Evolutionary conservation across 139 green algal genomes (phyloP).

Genomic region (Nannochloris sp.): DNA sequence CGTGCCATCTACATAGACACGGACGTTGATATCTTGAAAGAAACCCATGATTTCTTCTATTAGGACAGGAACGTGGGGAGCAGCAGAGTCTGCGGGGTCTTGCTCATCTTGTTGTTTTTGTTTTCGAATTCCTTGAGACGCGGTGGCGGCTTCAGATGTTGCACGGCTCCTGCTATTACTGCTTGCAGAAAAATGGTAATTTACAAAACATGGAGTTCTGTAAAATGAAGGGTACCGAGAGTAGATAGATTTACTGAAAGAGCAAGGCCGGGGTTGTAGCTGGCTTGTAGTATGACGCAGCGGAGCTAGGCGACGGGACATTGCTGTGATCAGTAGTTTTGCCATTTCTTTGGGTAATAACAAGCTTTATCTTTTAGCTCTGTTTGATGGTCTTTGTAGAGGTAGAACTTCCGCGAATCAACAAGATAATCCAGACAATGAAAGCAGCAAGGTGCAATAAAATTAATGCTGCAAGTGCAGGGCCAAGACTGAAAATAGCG

Average conservation of each 20-base stretch:
- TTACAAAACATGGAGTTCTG: too few species aligned
- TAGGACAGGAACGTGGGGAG: constrained; percentile 48
- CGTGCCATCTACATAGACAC: constrained; percentile 78
- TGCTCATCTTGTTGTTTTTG: too few species aligned
- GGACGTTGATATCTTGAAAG: constrained; percentile 33
- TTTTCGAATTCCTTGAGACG: too few species aligned
- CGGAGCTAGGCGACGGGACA: background rate
- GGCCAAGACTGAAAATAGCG: background rate
- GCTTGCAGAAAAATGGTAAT: too few species aligned
- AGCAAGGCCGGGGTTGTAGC: background rate
- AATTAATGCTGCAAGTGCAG: constrained; percentile 13
- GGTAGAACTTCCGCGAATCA: constrained; percentile 6
- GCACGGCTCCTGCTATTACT: too few species aligned
- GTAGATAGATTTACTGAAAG: background rate
- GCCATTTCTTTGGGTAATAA: background rate
- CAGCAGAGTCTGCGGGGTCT: too few species aligned
- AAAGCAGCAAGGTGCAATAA: constrained; percentile 19
- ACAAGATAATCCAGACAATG: constrained; percentile 17
- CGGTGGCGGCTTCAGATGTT: too few species aligned
- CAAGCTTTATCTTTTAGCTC: too few species aligned
- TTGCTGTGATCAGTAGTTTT: background rate
- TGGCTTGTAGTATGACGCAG: too few species aligned
- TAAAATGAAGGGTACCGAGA: background rate
- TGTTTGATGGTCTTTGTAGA: constrained; percentile 8
- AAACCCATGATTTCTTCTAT: constrained; percentile 48